phyloP scores from a whole-genome alignment of 2,329 filamentous ascomycete species.

The Aureobasidium subglaciale region DNA sequence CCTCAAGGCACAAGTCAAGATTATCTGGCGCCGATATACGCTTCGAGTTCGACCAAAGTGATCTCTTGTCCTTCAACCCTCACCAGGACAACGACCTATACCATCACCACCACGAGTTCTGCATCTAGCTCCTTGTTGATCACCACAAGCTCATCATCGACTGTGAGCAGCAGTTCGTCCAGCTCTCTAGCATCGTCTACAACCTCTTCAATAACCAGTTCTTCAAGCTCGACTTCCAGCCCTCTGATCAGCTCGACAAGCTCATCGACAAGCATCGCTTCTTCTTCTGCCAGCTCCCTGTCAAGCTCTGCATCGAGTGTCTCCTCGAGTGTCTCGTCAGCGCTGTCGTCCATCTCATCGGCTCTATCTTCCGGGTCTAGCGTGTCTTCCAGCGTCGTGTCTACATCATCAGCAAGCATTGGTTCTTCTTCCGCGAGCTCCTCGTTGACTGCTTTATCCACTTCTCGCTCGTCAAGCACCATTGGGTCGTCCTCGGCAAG shows the following conservation, averaged over 20 bases:
- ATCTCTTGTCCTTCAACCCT: conserved; percentile 1
- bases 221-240: neutral
- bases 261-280: neutral
- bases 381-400: neutral
- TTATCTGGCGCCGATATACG: conserved; percentile 2
- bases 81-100: neutral
- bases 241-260: neutral
- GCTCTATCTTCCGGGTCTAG: too few species aligned
- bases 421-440: neutral
- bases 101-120: neutral
- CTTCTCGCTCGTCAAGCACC: neutral
- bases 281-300: neutral
- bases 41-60: neutral
- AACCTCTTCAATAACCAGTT: neutral
- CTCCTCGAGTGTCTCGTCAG: conserved; percentile 8
- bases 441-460: neutral
- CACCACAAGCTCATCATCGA: too few species aligned
- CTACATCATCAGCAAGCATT: neutral
- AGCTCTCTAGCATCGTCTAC: neutral
- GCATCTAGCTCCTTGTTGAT: too few species aligned
- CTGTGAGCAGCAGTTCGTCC: too few species aligned
- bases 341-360: too few species aligned
- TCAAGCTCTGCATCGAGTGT: neutral
- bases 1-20: conserved; percentile 9
- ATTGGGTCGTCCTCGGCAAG: neutral